Conservation (phyloP, 345 rosid genomes). For the Corchorus olitorius region DNA sequence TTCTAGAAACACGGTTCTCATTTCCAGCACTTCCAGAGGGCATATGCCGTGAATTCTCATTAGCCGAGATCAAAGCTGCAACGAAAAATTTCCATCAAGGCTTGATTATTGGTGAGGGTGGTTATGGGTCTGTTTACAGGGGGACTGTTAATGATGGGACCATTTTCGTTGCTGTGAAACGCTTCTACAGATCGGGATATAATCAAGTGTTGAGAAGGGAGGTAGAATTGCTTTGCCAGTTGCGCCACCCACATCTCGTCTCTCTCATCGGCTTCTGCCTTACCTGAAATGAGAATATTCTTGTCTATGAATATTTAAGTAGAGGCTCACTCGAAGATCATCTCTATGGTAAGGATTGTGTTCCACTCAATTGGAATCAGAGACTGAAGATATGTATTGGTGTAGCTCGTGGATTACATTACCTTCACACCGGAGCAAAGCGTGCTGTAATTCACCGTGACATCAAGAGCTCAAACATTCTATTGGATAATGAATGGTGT, state of each 20-base stretch:
- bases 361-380: slow-evolving; percentile 42
- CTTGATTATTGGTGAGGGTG: neutral
- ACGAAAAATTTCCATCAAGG: neutral
- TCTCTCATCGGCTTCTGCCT: neutral
- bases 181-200: no score
- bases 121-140: neutral
- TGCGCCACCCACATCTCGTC: slow-evolving; percentile 15
- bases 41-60: neutral
- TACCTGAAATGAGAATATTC: no score
- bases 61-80: slow-evolving; percentile 12
- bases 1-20: no score
- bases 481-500: slow-evolving; percentile 29
- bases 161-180: slow-evolving; percentile 2
- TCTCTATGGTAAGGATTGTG: slow-evolving; percentile 32
- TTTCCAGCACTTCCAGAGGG: slow-evolving; percentile 13
- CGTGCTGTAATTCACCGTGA: slow-evolving; percentile 31
- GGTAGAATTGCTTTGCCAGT: slow-evolving; percentile 13
- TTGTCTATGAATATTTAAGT: slow-evolving; percentile 44
- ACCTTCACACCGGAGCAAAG: slow-evolving; percentile 32
- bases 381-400: slow-evolving; percentile 49
- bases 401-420: slow-evolving; percentile 48
- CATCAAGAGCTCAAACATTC: slow-evolving; percentile 30
- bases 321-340: slow-evolving; percentile 37
- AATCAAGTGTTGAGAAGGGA: no score
- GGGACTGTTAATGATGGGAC: neutral